Conservation (phyloP, 129 eudicot species). For the Ambrosia trifida region DNA sequence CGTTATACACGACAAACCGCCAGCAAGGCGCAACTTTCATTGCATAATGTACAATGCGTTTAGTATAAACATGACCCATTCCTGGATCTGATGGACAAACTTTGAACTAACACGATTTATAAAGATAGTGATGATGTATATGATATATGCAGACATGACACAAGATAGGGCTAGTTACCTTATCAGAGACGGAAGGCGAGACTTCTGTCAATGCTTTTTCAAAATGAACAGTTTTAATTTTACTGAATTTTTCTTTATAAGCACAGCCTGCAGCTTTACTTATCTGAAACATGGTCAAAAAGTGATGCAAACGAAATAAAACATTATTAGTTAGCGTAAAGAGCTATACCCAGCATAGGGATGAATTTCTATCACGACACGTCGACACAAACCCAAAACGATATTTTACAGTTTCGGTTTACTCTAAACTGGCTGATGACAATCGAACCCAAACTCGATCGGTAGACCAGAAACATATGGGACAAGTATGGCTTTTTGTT, state of each 20-base stretch:
- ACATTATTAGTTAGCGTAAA: no score
- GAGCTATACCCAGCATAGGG: no score
- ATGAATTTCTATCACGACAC: no score
- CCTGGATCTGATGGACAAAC: not conserved
- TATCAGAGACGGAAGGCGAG: conserved; percentile 61
- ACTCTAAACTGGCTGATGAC: no score
- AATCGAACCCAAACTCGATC: no score
- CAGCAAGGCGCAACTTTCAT: not conserved
- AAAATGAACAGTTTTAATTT: conserved; percentile 54
- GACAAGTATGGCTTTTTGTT: no score
- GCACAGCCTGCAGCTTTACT: conserved; percentile 59
- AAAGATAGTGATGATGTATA: not conserved
- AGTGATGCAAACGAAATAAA: not conserved
- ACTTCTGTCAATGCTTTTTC: conserved; percentile 45
- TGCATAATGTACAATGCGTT: not conserved
- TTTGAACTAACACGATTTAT: no score
- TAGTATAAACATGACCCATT: not conserved
- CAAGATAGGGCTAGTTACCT: conserved; percentile 37
- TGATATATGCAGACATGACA: conserved; percentile 3
- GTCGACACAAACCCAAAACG: no score
- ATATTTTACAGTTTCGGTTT: no score
- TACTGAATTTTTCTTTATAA: conserved; percentile 33
- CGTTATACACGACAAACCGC: not conserved
- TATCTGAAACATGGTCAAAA: conserved; percentile 42
- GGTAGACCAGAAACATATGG: no score